Evolutionary conservation across 106 monocot genomes (phyloP).

Genomic region (Apostasia ramifera): DNA sequence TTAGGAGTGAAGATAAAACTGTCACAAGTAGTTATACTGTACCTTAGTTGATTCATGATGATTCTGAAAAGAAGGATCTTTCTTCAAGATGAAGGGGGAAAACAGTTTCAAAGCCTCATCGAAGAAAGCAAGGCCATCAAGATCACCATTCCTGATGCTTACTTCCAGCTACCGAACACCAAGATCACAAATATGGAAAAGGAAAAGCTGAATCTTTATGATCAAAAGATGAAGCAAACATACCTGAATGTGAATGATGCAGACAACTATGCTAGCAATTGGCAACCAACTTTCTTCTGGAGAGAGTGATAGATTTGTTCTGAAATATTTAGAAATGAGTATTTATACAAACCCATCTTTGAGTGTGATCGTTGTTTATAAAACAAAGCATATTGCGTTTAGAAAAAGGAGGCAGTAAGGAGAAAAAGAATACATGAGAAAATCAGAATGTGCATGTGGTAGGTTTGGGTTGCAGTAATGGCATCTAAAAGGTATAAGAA

Average conservation of each 20-base stretch:
- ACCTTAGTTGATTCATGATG: neutral
- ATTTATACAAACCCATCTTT: too few relatives aligned
- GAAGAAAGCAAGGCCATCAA: constrained; percentile 23
- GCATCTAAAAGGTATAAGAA: too few relatives aligned
- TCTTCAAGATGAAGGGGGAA: constrained; percentile 10
- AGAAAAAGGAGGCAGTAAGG: too few relatives aligned
- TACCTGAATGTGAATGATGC: constrained; percentile 83
- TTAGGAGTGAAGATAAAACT: neutral
- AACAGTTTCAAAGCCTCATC: constrained; percentile 11
- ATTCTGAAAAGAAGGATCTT: constrained; percentile 3
- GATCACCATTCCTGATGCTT: constrained; percentile 48
- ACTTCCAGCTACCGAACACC: constrained; percentile 35
- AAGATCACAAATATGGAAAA: neutral
- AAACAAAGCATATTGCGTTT: too few relatives aligned
- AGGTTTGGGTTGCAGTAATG: too few relatives aligned
- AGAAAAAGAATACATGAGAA: too few relatives aligned
- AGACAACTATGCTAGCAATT: constrained; percentile 68
- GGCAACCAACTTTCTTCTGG: constrained; percentile 91
- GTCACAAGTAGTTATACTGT: neutral
- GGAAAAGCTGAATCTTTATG: neutral
- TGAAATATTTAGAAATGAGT: constrained; percentile 17
- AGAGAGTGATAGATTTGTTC: constrained; percentile 84
- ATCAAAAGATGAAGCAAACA: neutral
- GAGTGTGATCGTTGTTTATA: too few relatives aligned
- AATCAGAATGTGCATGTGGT: too few relatives aligned